Evolutionary conservation across 495 filamentous ascomycete species (phyloP).

Genomic region (Xylaria scruposa): DNA sequence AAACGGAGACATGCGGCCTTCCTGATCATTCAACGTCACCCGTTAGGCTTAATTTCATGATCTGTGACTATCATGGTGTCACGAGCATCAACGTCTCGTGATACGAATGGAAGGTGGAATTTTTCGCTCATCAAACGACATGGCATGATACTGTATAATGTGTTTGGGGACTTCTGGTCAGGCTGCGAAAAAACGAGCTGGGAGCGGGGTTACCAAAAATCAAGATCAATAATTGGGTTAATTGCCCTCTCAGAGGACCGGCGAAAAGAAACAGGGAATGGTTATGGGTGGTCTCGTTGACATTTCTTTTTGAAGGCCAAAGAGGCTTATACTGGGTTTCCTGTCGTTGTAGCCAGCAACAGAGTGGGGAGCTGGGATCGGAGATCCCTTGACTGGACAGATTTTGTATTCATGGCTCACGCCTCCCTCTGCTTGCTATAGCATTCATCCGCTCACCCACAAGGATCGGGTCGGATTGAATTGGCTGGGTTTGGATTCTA

Average conservation of each 20-base stretch:
- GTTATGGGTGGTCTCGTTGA: constrained; percentile 13
- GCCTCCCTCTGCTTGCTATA: constrained; percentile 21
- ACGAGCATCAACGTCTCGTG: constrained; percentile 4
- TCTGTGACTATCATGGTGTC: constrained; percentile 4
- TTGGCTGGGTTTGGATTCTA: constrained; percentile 17
- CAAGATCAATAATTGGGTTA: constrained; percentile 13
- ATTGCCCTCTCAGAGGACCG: background rate
- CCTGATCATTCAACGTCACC: background rate
- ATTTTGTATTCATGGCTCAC: constrained; percentile 28
- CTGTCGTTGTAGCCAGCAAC: constrained; percentile 7
- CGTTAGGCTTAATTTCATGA: background rate
- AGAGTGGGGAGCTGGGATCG: constrained; percentile 13
- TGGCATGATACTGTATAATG: constrained; percentile 17
- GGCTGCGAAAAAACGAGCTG: constrained; percentile 10
- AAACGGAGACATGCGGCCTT: background rate
- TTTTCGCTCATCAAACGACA: background rate
- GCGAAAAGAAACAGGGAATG: background rate
- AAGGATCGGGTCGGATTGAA: constrained; percentile 6
- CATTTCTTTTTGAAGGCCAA: constrained; percentile 5
- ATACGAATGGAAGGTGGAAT: background rate
- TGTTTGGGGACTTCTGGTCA: constrained; percentile 7
- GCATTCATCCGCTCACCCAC: constrained; percentile 1
- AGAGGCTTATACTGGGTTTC: constrained; percentile 6
- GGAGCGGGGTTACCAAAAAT: constrained; percentile 9
- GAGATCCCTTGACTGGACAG: constrained; percentile 23